phyloP scores from a whole-genome alignment of 495 filamentous ascomycete genomes.

The Bombardia bombarda region DNA sequence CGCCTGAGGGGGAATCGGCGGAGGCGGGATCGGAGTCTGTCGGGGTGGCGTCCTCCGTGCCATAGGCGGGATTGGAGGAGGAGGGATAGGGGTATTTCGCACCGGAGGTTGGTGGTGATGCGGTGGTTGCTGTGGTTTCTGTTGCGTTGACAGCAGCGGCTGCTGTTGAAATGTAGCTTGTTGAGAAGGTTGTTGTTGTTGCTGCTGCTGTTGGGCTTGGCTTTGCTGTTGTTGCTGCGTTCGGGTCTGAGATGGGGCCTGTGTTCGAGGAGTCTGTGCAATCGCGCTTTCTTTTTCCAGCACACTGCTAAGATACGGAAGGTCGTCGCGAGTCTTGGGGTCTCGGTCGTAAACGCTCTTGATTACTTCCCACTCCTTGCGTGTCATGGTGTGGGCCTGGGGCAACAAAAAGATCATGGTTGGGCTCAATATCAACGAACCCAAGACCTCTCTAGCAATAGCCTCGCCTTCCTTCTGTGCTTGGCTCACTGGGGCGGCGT shows the following conservation, averaged over 20 bases:
- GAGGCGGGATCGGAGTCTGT: neutral
- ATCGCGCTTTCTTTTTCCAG: conserved; percentile 30
- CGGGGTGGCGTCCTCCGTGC: neutral
- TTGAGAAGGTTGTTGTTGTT: conserved; percentile 3
- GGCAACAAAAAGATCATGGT: conserved; percentile 60
- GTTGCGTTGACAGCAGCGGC: neutral
- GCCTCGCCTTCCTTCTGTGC: conserved; percentile 34
- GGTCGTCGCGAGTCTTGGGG: conserved; percentile 36
- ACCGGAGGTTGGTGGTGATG: neutral
- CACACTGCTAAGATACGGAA: conserved; percentile 38
- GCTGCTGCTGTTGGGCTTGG: conserved; percentile 3
- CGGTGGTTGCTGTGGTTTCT: neutral
- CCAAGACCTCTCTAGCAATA: conserved; percentile 51
- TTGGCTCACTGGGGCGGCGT: conserved; percentile 1
- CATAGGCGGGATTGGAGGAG: neutral
- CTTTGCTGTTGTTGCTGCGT: neutral
- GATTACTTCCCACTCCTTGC: conserved; percentile 57
- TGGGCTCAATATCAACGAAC: conserved; percentile 48
- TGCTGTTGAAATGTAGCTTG: too few relatives aligned
- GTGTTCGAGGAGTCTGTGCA: conserved; percentile 7
- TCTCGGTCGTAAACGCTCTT: conserved; percentile 49
- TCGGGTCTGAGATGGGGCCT: too few relatives aligned
- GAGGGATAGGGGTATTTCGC: neutral
- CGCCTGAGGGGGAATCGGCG: neutral
- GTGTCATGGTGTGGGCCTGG: conserved; percentile 53